phyloP scores from a whole-genome alignment of 2,329 filamentous ascomycete species.

The Tolypocladium nubicola region DNA sequence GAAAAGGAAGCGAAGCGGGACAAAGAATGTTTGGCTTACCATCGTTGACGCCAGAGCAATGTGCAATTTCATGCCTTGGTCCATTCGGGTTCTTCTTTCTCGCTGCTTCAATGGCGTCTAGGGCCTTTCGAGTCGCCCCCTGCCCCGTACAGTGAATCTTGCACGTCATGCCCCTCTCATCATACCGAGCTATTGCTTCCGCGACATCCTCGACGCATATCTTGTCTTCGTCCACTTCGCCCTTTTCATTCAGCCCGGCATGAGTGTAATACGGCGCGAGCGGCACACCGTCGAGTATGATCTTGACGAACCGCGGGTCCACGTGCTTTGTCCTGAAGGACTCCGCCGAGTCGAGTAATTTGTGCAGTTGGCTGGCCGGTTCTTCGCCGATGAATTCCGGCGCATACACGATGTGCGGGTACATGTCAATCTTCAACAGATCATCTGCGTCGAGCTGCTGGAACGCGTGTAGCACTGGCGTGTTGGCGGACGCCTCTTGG shows the following conservation, averaged over 20 bases:
- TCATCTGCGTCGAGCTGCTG: not conserved
- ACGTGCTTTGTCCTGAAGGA: not conserved
- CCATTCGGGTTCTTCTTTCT: not conserved
- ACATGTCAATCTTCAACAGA: not conserved
- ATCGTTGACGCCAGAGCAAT: not conserved
- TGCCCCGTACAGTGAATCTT: constrained; percentile 2
- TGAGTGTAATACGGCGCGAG: not conserved
- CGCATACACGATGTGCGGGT: constrained; percentile 1
- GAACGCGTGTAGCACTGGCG: not conserved
- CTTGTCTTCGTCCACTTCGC: not conserved
- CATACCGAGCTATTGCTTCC: not conserved
- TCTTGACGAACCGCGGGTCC: constrained; percentile 1
- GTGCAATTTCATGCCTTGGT: not conserved
- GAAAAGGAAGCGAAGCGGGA: not conserved
- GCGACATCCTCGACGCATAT: not conserved
- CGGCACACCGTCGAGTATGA: constrained; percentile 1
- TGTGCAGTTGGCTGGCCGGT: not conserved
- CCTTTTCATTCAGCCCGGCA: not conserved
- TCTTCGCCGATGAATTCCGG: not conserved
- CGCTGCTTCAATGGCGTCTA: constrained; percentile 1
- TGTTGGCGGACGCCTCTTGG: constrained; percentile 1
- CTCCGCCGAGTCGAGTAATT: not conserved
- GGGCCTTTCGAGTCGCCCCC: not conserved
- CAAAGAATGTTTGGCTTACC: not conserved
- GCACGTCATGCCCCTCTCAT: constrained; percentile 1